Evolutionary conservation across 768 basidiomycete species (phyloP).

Genomic region (Lanmaoa pseudosensibilis): DNA sequence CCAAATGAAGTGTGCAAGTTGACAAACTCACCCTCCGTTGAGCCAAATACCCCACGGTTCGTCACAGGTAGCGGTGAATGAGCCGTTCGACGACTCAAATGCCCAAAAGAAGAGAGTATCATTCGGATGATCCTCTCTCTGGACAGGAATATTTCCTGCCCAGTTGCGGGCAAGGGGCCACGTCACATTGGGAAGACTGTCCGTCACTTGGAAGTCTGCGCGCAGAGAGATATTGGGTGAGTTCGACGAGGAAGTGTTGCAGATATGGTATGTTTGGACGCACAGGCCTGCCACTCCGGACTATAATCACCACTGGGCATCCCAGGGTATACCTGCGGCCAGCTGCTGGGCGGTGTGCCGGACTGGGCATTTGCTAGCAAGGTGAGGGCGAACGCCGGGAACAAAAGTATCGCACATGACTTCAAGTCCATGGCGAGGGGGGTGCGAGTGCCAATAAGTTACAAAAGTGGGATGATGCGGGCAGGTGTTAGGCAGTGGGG

Average conservation of each 20-base stretch:
- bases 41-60: slow-evolving; percentile 76
- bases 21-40: slow-evolving; percentile 58
- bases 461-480: not conserved
- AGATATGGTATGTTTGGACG: slow-evolving; percentile 15
- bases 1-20: too few species aligned
- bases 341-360: slow-evolving; percentile 31
- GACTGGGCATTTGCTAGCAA: slow-evolving; percentile 25
- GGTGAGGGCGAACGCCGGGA: not conserved
- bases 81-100: slow-evolving; percentile 56
- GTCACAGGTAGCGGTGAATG: slow-evolving; percentile 45
- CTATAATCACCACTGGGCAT: slow-evolving; percentile 48
- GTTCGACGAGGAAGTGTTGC: not conserved
- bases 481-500: not conserved
- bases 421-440: slow-evolving; percentile 21
- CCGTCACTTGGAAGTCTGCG: slow-evolving; percentile 60
- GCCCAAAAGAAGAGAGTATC: slow-evolving; percentile 68
- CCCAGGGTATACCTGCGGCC: slow-evolving; percentile 44
- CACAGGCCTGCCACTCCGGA: slow-evolving; percentile 64
- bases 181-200: slow-evolving; percentile 59
- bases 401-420: slow-evolving; percentile 10
- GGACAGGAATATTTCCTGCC: slow-evolving; percentile 65
- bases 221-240: not conserved
- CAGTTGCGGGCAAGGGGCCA: slow-evolving; percentile 52
- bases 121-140: slow-evolving; percentile 59
- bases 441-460: slow-evolving; percentile 2